Conservation (phyloP, 1,284 basidiomycete species). For the Crucibulum parvulum region DNA sequence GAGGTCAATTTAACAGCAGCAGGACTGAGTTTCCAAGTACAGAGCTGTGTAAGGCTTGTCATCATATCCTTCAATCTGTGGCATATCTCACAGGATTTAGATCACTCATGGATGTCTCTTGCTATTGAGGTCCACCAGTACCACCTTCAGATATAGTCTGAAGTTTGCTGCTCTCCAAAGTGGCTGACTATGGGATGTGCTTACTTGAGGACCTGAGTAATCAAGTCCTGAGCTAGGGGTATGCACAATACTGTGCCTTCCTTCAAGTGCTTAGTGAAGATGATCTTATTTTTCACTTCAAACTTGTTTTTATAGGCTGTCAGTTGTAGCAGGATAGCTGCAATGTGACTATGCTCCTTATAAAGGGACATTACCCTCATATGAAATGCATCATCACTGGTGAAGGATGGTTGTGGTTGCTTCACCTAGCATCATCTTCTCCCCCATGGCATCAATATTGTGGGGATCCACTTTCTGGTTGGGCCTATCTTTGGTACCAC, state of each 20-base stretch:
- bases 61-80: conserved; percentile 23
- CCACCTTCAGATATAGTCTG: conserved; percentile 33
- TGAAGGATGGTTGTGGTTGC: no score
- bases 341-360: not conserved
- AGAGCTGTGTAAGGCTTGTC: no score
- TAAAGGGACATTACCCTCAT: no score
- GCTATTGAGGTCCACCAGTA: conserved; percentile 42
- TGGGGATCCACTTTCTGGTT: no score
- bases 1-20: no score
- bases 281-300: conserved; percentile 16
- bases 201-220: conserved; percentile 25
- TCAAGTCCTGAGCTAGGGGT: conserved; percentile 9
- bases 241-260: conserved; percentile 23
- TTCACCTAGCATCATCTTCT: no score
- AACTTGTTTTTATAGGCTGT: conserved; percentile 6
- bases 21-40: no score
- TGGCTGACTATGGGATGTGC: conserved; percentile 32
- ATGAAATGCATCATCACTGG: no score
- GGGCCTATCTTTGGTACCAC: no score
- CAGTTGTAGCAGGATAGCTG: not conserved
- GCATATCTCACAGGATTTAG: conserved; percentile 32
- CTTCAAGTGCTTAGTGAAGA: conserved; percentile 18
- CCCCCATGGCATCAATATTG: no score
- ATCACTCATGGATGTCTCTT: conserved; percentile 26
- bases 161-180: conserved; percentile 23